phyloP scores from a whole-genome alignment of 2,329 filamentous ascomycete genomes.

The Didymellaceae sp. region DNA sequence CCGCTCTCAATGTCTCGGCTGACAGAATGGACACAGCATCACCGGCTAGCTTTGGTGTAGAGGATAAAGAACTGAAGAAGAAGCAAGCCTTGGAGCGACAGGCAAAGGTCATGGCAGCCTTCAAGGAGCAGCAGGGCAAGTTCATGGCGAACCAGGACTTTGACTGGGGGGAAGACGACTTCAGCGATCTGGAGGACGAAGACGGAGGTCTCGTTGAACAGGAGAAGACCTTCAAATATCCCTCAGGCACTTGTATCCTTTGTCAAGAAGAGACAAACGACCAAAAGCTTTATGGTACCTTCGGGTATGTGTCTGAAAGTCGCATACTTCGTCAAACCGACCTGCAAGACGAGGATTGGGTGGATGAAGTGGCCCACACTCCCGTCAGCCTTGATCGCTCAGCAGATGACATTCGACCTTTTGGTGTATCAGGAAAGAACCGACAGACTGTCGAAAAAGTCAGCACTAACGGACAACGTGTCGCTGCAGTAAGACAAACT shows the following conservation, averaged over 20 bases:
- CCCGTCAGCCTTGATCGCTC: conserved; percentile 84
- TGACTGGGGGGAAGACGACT: conserved; percentile 87
- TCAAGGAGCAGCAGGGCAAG: conserved; percentile 95
- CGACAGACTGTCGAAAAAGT: conserved; percentile 77
- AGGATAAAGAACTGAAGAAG: conserved; percentile 83
- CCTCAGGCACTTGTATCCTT: conserved; percentile 89
- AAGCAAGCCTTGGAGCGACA: conserved; percentile 88
- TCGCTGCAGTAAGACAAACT: conserved; percentile 77
- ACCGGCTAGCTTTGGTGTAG: conserved; percentile 68
- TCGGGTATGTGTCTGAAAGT: conserved; percentile 87
- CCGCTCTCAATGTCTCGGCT: conserved; percentile 65
- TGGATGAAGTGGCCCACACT: conserved; percentile 80
- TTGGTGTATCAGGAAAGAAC: conserved; percentile 90
- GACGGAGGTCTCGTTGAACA: conserved; percentile 64
- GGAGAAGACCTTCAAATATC: conserved; percentile 85
- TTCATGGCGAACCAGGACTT: conserved; percentile 90
- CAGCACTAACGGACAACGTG: conserved; percentile 72
- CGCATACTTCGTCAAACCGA: conserved; percentile 87
- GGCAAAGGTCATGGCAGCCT: conserved; percentile 94
- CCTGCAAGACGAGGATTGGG: conserved; percentile 78
- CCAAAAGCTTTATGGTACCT: conserved; percentile 86
- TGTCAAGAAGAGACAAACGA: conserved; percentile 97
- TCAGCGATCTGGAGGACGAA: conserved; percentile 74
- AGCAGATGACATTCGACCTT: conserved; percentile 82
- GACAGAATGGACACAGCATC: conserved; percentile 84